Evolutionary conservation across 1,139 yeast genomes (phyloP).

Genomic region (Taphrina pruni): DNA sequence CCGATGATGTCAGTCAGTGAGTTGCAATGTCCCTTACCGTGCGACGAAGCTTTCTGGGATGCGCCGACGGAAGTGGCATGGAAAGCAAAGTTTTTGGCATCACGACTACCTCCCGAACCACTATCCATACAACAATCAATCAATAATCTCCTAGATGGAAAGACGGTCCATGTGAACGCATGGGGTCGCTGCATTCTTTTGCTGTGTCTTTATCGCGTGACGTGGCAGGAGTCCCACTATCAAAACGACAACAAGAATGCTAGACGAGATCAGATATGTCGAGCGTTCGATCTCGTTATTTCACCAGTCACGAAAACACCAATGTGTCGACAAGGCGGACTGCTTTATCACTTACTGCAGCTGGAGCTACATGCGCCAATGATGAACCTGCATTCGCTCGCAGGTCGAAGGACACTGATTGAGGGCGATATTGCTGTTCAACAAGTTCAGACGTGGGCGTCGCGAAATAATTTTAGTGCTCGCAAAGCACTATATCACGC

Average conservation of each 20-base stretch:
- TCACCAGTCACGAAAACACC: neutral
- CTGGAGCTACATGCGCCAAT: slow-evolving; percentile 9
- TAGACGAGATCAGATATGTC: slow-evolving; percentile 6
- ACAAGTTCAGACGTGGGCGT: slow-evolving; percentile 8
- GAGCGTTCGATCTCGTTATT: neutral
- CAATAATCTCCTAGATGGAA: neutral
- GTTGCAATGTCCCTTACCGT: slow-evolving; percentile 7
- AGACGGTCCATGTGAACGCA: neutral
- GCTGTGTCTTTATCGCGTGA: neutral
- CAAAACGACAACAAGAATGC: slow-evolving; percentile 2
- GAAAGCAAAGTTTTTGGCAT: neutral
- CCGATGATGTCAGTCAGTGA: slow-evolving; percentile 6
- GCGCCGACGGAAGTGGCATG: slow-evolving; percentile 10
- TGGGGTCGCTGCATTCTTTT: slow-evolving; percentile 3
- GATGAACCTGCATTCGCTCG: slow-evolving; percentile 8
- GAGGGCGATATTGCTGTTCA: slow-evolving; percentile 15
- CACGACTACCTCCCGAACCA: slow-evolving; percentile 7
- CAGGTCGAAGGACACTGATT: slow-evolving; percentile 13
- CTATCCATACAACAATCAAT: neutral
- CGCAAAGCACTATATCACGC: slow-evolving; percentile 2
- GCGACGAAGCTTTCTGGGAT: slow-evolving; percentile 6
- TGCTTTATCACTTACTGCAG: slow-evolving; percentile 2
- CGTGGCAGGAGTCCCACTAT: slow-evolving; percentile 14
- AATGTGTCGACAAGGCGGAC: slow-evolving; percentile 3
- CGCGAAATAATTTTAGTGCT: neutral